Evolutionary conservation across 306 rosid genomes (phyloP).

Genomic region (Erythrophleum fordii): DNA sequence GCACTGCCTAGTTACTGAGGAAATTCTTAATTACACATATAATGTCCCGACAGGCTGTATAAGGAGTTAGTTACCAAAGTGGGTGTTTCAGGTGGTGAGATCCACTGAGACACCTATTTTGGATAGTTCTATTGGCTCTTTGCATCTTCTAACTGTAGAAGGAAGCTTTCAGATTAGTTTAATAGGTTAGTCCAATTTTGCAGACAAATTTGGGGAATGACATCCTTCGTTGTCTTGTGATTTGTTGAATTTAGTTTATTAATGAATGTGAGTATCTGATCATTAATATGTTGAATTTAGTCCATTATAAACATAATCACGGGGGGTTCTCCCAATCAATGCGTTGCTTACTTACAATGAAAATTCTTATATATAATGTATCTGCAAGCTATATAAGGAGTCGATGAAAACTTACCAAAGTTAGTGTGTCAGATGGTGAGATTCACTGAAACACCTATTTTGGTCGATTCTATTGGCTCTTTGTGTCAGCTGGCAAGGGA

Average conservation of each 20-base stretch:
- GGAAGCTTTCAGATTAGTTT: background rate
- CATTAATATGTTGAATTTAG: background rate
- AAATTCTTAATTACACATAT: background rate
- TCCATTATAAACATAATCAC: background rate
- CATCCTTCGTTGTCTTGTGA: no score
- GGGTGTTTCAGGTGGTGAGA: background rate
- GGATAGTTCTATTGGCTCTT: background rate
- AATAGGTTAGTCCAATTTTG: no score
- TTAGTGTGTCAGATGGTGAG: background rate
- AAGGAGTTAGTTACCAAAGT: background rate
- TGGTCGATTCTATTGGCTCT: no score
- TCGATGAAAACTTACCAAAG: background rate
- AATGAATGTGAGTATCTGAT: background rate
- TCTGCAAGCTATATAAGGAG: no score
- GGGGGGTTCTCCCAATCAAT: background rate
- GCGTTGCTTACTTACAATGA: background rate
- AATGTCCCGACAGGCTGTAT: background rate
- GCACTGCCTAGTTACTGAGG: no score
- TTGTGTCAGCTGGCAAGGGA: no score
- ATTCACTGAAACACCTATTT: background rate
- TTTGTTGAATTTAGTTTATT: background rate
- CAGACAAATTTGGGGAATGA: no score
- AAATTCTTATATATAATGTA: background rate
- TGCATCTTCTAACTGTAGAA: background rate
- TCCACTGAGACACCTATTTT: background rate